A percentile compares a stretch with the other conserved stretches of the same genome.
Conservation (phyloP, 2,329 filamentous ascomycete genomes). For the Microsporum audouinii region DNA sequence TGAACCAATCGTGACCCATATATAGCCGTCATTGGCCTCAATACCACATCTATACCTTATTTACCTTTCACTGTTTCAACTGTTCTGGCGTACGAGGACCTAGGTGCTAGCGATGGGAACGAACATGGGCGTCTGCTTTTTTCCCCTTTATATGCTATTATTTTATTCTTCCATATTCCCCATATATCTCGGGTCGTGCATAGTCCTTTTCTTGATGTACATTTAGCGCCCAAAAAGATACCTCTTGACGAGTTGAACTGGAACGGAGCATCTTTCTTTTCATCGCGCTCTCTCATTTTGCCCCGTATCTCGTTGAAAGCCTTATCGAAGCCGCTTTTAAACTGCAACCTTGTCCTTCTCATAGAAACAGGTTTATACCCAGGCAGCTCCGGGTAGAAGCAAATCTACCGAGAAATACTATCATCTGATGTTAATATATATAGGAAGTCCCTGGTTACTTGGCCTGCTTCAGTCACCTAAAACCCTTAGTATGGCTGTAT, state of each 20-base stretch:
- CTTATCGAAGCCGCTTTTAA: neutral
- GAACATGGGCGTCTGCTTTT: neutral
- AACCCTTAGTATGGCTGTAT: too few relatives aligned
- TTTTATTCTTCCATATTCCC: neutral
- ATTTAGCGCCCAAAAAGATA: constrained; percentile 2
- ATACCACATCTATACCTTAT: neutral
- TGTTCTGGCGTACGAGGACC: neutral
- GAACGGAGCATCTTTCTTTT: neutral
- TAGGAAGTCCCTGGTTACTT: too few relatives aligned
- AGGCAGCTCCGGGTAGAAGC: neutral
- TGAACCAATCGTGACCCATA: constrained; percentile 2
- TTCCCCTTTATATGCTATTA: neutral
- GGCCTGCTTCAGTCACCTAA: too few relatives aligned
- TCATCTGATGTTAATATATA: too few relatives aligned
- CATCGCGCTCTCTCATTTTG: neutral
- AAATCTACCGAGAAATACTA: too few relatives aligned
- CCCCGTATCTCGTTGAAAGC: neutral
- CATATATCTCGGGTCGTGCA: constrained; percentile 2
- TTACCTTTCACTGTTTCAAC: neutral
- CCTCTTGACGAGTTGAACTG: neutral
- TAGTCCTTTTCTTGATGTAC: neutral
- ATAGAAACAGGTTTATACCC: neutral
- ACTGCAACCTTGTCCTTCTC: neutral
- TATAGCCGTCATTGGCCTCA: neutral
- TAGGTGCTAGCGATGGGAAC: neutral